A percentile compares a stretch with the other conserved stretches of the same genome.
These are phyloP conservation scores for Microascus cirrosus DNA, from an alignment of 2,329 filamentous ascomycete species.

Conservation along the genomic window DNA sequence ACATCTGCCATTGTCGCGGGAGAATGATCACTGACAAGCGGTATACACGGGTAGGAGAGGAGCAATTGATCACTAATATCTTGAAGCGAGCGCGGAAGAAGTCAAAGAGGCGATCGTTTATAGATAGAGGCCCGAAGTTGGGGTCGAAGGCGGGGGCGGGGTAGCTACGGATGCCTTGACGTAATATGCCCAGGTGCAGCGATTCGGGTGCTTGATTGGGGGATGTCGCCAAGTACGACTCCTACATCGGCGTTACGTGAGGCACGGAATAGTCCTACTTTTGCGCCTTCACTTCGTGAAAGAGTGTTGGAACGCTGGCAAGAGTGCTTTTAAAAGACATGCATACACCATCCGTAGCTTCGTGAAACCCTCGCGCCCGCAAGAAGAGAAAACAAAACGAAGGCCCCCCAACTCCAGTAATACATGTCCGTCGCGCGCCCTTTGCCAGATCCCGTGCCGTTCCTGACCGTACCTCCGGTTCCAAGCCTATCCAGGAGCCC, in stretches of 20 bases:
- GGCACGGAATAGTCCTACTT: background rate
- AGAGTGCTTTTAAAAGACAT: background rate
- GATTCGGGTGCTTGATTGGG: background rate
- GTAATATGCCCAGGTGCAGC: background rate
- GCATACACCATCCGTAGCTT: background rate
- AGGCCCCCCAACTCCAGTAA: background rate
- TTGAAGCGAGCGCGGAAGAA: background rate
- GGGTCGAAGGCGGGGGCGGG: background rate
- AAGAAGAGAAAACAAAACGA: background rate
- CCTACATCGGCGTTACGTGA: background rate
- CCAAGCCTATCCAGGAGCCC: background rate
- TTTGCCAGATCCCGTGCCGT: background rate
- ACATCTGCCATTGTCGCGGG: conserved; percentile 36
- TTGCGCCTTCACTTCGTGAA: background rate
- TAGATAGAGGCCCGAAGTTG: background rate
- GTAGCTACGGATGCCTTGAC: background rate
- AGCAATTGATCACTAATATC: background rate
- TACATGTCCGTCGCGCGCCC: background rate
- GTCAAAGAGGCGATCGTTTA: background rate
- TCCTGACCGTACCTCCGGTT: background rate
- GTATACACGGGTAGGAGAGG: background rate
- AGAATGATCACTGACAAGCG: background rate
- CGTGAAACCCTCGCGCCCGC: background rate
- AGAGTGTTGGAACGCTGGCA: background rate
- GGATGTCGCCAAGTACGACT: background rate